Conservation (phyloP, 176 grass and related monocot species). For the Alloteropsis semialata region DNA sequence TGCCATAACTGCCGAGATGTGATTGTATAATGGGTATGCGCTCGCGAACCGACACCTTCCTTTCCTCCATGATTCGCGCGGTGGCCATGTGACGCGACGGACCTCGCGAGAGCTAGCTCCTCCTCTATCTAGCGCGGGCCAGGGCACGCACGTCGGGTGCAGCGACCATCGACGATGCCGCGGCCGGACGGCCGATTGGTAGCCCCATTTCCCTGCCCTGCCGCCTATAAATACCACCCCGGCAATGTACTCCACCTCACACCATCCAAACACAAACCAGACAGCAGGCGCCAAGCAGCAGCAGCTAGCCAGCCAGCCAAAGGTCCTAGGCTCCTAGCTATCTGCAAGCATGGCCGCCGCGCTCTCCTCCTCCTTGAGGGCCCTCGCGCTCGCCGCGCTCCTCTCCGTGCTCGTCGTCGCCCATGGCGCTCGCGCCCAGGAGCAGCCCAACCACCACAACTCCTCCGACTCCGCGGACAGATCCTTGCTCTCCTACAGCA, state of each 20-base stretch:
- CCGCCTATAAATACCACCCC: conserved; percentile 40
- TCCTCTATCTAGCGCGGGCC: background rate
- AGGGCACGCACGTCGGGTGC: conserved; percentile 32
- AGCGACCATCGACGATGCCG: background rate
- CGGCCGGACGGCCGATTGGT: conserved; percentile 8
- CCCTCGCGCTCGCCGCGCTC: conserved; percentile 3
- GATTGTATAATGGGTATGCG: background rate
- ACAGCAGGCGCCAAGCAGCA: background rate
- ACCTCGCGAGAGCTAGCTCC: background rate
- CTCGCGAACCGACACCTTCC: conserved; percentile 12
- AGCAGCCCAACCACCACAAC: background rate
- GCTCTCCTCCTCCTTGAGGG: conserved; percentile 5
- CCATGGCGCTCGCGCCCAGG: background rate
- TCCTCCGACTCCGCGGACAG: conserved; percentile 19
- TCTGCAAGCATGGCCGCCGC: background rate
- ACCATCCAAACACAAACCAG: conserved; percentile 30
- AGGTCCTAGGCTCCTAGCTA: background rate
- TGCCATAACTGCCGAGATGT: background rate
- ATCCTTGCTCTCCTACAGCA: background rate
- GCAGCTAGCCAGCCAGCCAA: background rate
- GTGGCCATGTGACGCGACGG: conserved; percentile 33
- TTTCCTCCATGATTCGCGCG: conserved; percentile 27
- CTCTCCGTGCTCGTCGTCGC: background rate
- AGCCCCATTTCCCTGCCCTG: background rate
- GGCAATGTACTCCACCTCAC: conserved; percentile 20